Evolutionary conservation across 148 eudicot genomes (phyloP).

Genomic region (Camellia sinensis): DNA sequence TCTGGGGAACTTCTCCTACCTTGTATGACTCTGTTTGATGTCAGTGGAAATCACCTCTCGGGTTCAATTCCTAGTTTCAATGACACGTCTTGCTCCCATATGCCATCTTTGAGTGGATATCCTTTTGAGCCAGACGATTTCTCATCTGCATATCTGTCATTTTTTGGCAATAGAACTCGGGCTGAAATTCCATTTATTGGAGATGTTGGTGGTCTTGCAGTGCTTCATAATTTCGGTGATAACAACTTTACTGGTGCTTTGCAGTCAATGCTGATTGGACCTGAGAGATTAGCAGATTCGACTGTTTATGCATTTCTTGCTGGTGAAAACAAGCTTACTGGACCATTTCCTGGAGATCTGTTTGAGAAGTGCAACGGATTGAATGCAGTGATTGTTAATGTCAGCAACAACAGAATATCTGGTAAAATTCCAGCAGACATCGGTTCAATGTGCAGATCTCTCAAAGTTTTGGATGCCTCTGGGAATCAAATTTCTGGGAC

Average conservation of each 20-base stretch:
- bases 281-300: constrained; percentile 21
- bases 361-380: constrained; percentile 37
- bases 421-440: constrained; percentile 36
- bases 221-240: constrained; percentile 42
- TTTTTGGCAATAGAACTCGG: constrained; percentile 24
- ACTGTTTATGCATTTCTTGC: constrained; percentile 52
- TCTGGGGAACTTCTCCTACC: constrained; percentile 29
- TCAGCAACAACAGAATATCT: constrained; percentile 34
- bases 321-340: constrained; percentile 38
- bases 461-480: constrained; percentile 40
- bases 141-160: constrained; percentile 32
- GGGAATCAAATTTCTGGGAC: constrained; percentile 38
- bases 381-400: constrained; percentile 35
- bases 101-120: constrained; percentile 8
- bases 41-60: constrained; percentile 41
- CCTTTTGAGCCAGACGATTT: constrained; percentile 22
- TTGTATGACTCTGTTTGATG: constrained; percentile 46
- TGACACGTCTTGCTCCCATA: constrained; percentile 24
- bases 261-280: constrained; percentile 36
- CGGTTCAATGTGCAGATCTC: constrained; percentile 34
- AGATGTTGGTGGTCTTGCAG: constrained; percentile 19
- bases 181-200: constrained; percentile 15
- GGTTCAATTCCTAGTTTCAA: constrained; percentile 49
- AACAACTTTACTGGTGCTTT: constrained; percentile 43
- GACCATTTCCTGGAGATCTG: constrained; percentile 35